A percentile compares a stretch with the other conserved stretches of the same genome.
Conservation (phyloP, 2,329 filamentous ascomycete species). For the Microcyclospora tardicrescens region DNA sequence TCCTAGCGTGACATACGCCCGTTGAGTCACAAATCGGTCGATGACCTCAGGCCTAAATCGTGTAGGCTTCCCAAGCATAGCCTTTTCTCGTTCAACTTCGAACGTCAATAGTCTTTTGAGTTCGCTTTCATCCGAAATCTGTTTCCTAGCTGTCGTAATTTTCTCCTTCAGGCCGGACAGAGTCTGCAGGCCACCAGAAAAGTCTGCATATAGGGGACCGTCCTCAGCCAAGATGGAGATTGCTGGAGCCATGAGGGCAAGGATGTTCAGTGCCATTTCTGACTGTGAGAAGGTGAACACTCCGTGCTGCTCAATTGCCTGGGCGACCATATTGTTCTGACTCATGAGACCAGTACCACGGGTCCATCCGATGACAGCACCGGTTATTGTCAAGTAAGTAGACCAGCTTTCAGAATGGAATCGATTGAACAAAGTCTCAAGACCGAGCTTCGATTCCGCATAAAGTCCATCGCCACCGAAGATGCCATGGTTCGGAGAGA, state of each 20-base stretch:
- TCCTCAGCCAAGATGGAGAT: constrained; percentile 88
- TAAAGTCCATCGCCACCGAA: constrained; percentile 95
- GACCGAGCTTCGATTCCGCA: constrained; percentile 87
- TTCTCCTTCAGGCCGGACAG: constrained; percentile 83
- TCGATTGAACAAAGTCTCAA: constrained; percentile 92
- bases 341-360: constrained; percentile 94
- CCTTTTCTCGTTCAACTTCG: too few species aligned
- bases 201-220: constrained; percentile 86
- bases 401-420: constrained; percentile 95
- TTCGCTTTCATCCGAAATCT: too few species aligned
- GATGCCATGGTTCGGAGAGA: constrained; percentile 93
- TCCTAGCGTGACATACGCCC: constrained; percentile 92
- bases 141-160: too few species aligned
- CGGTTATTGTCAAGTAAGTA: constrained; percentile 91
- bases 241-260: constrained; percentile 82
- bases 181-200: constrained; percentile 93
- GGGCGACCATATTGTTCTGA: constrained; percentile 88
- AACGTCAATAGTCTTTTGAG: too few species aligned
- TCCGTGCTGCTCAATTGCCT: constrained; percentile 87
- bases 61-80: too few species aligned
- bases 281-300: constrained; percentile 96
- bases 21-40: too few species aligned
- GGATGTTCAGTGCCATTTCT: constrained; percentile 98
- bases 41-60: constrained; percentile 86
- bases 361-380: constrained; percentile 95